These are phyloP conservation scores for Lentinula guzmanii DNA, from an alignment of 768 basidiomycete species.

Conservation along the genomic window DNA sequence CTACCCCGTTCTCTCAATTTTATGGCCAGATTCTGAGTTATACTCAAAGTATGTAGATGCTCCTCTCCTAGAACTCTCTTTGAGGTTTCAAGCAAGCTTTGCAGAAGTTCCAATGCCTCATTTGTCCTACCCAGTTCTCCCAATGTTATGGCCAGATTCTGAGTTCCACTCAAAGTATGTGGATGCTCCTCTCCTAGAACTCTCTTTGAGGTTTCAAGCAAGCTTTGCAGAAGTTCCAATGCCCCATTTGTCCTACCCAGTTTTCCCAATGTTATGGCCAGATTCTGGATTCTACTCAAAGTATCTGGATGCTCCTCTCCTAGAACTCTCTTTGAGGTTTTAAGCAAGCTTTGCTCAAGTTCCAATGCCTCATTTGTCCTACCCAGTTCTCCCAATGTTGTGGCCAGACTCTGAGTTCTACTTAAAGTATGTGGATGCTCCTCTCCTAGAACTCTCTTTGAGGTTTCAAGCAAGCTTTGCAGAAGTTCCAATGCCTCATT, in stretches of 20 bases:
- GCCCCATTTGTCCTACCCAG: background rate
- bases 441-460: background rate
- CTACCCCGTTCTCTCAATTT: too few relatives aligned
- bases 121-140: too few relatives aligned
- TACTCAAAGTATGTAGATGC: too few relatives aligned
- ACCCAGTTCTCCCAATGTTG: background rate
- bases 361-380: background rate
- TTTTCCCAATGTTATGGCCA: background rate
- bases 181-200: background rate
- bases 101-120: too few relatives aligned
- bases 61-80: too few relatives aligned
- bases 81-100: too few relatives aligned
- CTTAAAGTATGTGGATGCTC: background rate
- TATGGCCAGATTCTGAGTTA: too few relatives aligned
- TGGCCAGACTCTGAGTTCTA: background rate
- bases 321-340: too few relatives aligned
- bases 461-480: background rate
- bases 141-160: background rate
- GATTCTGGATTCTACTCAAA: background rate
- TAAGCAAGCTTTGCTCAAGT: background rate
- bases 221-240: background rate
- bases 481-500: background rate
- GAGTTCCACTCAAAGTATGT: background rate
- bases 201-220: background rate
- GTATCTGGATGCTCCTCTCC: background rate